Evolutionary conservation across 108 stramenopile genomes (phyloP).

Genomic region (Tribonema minus): DNA sequence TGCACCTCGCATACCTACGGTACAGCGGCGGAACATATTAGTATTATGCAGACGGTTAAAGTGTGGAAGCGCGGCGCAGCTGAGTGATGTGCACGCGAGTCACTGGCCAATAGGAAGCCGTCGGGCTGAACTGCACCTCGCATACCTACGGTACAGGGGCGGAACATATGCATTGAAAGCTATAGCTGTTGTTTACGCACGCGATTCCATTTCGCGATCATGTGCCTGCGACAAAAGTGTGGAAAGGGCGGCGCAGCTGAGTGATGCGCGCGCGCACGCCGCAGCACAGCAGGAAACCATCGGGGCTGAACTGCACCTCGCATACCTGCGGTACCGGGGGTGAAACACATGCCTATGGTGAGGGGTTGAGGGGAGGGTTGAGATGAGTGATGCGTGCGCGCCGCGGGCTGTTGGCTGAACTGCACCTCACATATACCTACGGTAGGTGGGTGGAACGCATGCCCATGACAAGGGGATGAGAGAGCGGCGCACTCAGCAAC

Average conservation of each 20-base stretch:
- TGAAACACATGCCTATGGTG: neutral
- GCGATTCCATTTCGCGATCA: no score
- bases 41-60: no score
- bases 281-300: conserved; percentile 19
- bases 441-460: neutral
- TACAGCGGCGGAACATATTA: neutral
- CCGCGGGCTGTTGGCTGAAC: conserved; percentile 23
- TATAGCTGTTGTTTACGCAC: no score
- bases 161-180: no score
- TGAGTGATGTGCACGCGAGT: neutral
- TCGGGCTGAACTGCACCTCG: conserved; percentile 36
- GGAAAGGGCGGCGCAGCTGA: neutral
- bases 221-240: no score
- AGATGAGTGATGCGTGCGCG: neutral
- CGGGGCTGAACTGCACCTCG: conserved; percentile 35
- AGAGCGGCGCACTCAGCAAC: no score
- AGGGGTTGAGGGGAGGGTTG: neutral
- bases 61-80: neutral
- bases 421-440: conserved; percentile 24
- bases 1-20: conserved; percentile 18
- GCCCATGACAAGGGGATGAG: no score
- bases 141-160: neutral
- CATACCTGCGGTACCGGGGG: neutral
- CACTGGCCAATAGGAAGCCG: conserved; percentile 20
- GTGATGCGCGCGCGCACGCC: neutral